Percentiles rank a stretch among this genome's conserved stretches.
Conservation (phyloP, 306 rosid genomes). For the Lathyrus aphaca region DNA sequence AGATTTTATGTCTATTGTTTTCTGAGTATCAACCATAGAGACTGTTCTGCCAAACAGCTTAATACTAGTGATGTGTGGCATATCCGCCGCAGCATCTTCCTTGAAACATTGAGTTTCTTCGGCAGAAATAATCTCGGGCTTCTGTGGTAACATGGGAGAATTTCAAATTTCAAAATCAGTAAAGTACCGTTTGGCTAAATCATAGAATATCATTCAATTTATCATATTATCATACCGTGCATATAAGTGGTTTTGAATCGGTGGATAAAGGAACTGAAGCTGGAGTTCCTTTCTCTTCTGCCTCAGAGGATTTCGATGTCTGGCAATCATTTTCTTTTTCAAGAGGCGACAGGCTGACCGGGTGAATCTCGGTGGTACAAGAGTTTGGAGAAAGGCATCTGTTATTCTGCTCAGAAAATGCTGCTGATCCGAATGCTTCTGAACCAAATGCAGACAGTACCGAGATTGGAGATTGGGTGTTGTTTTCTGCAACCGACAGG, state of each 20-base stretch:
- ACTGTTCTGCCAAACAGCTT: slow-evolving; percentile 89
- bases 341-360: slow-evolving; percentile 47
- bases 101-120: slow-evolving; percentile 37
- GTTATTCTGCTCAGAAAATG: slow-evolving; percentile 58
- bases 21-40: slow-evolving; percentile 47
- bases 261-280: slow-evolving; percentile 42
- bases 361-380: slow-evolving; percentile 64
- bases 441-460: slow-evolving; percentile 62
- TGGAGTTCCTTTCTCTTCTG: slow-evolving; percentile 49
- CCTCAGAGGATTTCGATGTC: slow-evolving; percentile 51
- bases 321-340: slow-evolving; percentile 60
- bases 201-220: slow-evolving; percentile 30
- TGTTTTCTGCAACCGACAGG: slow-evolving; percentile 52
- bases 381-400: slow-evolving; percentile 70
- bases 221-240: slow-evolving; percentile 61
- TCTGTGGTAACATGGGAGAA: slow-evolving; percentile 51
- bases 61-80: slow-evolving; percentile 46
- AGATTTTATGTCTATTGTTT: slow-evolving; percentile 35
- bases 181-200: background rate
- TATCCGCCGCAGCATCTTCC: slow-evolving; percentile 37
- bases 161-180: slow-evolving; percentile 30
- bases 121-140: slow-evolving; percentile 52
- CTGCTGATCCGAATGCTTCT: slow-evolving; percentile 60
- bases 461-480: slow-evolving; percentile 74
- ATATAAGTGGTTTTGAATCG: slow-evolving; percentile 38